Base-by-base conservation (phyloP, 1,284 basidiomycete species). In the Ceratobasidium sp. region DNA sequence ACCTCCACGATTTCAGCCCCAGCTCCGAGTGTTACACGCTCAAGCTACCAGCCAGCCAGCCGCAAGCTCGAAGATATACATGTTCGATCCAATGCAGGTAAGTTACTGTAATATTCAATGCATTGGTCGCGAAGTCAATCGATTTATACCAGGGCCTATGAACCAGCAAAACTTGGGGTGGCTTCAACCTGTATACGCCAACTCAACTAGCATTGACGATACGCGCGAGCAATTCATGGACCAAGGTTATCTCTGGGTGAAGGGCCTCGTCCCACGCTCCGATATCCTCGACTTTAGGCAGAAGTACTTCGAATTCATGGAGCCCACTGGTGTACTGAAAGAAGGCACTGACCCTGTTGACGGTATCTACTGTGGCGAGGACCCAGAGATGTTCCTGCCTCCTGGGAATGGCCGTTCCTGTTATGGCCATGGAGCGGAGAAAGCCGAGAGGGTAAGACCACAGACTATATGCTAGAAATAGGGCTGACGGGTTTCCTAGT, bases 111-210 rank as follows among this genome's bases (percentile, higher is more conserved):
- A 41, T 6, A 60, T 9, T 27, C 44, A 44, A 19, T 62, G n/a
- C 24, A 6, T 17, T 44, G 17, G 9, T 27, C 5, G 24, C 22
- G 8, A 17, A 41, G n/a, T 24, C 24, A 48, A 24, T 47, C 60
- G 36, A 9, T 11, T 8, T 47, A 9, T 24, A 29, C 24, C 27
- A 63, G 60, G 60, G 19, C 57, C 60, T 15, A 63, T 63, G 60
- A 48, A 44, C 60, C 45, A 36, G 27, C 19, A 45, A 11, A 63
- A 63, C 24, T 8, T 63, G 60, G 44, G 60, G 6, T 63, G 60
- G 60, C 60, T 63, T n/a, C 60, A 63, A 29, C 60, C 60, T 48
- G 60, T 63, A 27, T 63, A 63, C 47, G 60, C 60, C 4, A 41
- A 47, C 22, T 47, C 60, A 41, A 63, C 60, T 22, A 47, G n/a